Conservation (phyloP, 805 yeast genomes). For the Kuraishia molischiana region DNA sequence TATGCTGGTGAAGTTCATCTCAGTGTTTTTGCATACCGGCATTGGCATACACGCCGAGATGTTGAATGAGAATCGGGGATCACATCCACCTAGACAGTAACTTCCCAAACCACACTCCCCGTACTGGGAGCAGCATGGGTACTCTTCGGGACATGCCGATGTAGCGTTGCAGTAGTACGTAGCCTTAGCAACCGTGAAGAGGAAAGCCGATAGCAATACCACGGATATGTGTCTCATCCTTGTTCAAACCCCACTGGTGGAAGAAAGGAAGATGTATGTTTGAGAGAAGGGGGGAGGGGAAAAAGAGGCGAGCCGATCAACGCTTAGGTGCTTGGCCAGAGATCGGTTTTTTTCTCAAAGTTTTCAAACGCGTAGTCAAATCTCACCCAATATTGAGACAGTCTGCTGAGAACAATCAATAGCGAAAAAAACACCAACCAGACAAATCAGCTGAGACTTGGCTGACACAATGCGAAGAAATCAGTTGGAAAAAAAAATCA, state of each 20-base stretch:
- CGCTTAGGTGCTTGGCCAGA: no score
- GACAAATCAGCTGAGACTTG: background rate
- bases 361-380: no score
- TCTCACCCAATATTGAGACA: no score
- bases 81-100: constrained; percentile 82
- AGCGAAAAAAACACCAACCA: no score
- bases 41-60: constrained; percentile 73
- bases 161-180: constrained; percentile 40
- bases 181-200: constrained; percentile 3
- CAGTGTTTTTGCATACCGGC: constrained; percentile 56
- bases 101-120: constrained; percentile 38
- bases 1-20: constrained; percentile 29
- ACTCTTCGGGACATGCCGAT: constrained; percentile 56
- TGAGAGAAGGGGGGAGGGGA: no score
- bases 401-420: no score
- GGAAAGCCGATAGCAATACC: background rate
- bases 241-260: no score
- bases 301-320: no score
- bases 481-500: background rate
- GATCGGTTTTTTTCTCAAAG: no score
- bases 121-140: constrained; percentile 77
- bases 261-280: no score
- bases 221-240: background rate
- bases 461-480: background rate
- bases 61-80: constrained; percentile 59